Evolutionary conservation across 2,329 filamentous ascomycete genomes (phyloP), one percentile per base, ranked within the genome.

Genomic region (Claviceps pazoutovae): DNA sequence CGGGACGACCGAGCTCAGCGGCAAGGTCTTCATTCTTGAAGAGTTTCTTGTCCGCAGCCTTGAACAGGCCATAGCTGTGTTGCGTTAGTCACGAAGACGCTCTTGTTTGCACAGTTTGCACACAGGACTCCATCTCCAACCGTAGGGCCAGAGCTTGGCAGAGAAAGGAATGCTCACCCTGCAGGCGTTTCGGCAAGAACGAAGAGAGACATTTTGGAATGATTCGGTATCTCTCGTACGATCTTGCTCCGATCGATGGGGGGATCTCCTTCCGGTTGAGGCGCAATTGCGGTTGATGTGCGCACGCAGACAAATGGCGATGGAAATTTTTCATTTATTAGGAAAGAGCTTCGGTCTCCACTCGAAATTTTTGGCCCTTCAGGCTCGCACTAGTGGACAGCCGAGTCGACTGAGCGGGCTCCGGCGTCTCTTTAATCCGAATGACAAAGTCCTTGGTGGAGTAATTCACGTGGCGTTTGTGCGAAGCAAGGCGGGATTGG

Each of bases 1-100:
- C 89, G 38, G 88, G 83, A 54, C 84, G 85, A 58, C 82, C 79
- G 56, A 89, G 77, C 67, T 93, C 83, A 57, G 81, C 76, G 51
- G 80, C 78, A 57, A 95, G 71, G 64, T 90, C 83, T 71, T 91
- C 85, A 64, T 86, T 83, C 71, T 95, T 93, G 59, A 98, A 77
- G 54, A 97, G 80, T 77, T 97, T 97, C 82, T 96, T 97, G 79
- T 97, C 91, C 70, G 90, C 88, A 62, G 91, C 86, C 79, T 98
- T 97, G 76, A 98, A 89, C 69, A 98, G 82, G 71, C 90, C 93
- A 75, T 97, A 97, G 69, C 93, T 95, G 62, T 60, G 58, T 53
- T 55, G 57, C 58, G 64, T 66, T 65, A 70, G 68, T 56, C 46
- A 52, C 39, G 8, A 34, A 34, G 30, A 43, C 13, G 23, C 5